These are phyloP conservation scores for Psidium guajava DNA, from an alignment of 345 rosid genomes.

Conservation along the genomic window DNA sequence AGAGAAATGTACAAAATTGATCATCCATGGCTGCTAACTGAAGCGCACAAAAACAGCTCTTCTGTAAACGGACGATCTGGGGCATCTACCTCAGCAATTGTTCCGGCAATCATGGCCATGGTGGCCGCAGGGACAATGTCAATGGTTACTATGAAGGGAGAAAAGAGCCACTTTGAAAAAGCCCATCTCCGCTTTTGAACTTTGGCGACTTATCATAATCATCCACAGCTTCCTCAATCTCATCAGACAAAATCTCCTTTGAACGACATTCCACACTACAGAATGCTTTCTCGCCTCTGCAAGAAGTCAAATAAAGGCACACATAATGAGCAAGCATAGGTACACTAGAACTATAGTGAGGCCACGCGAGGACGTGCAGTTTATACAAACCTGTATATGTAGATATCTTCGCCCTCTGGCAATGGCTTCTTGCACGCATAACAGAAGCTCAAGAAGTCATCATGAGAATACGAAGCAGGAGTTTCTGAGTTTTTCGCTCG, in stretches of 20 bases:
- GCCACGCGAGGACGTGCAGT: background rate
- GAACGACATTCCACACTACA: constrained; percentile 65
- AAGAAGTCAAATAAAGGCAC: background rate
- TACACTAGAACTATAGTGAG: background rate
- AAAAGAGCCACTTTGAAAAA: constrained; percentile 21
- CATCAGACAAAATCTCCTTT: constrained; percentile 53
- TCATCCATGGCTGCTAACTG: constrained; percentile 65
- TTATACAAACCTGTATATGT: constrained; percentile 60
- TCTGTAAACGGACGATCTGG: constrained; percentile 39
- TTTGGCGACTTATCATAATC: constrained; percentile 11
- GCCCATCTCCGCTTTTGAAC: constrained; percentile 12
- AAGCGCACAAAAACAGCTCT: constrained; percentile 60
- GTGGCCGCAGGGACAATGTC: constrained; percentile 1
- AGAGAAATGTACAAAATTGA: constrained; percentile 27
- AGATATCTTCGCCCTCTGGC: constrained; percentile 56
- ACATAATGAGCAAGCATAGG: background rate
- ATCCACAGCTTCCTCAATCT: constrained; percentile 22
- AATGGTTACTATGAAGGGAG: constrained; percentile 8
- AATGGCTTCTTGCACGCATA: constrained; percentile 57
- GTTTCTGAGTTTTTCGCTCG: background rate
- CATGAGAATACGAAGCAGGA: constrained; percentile 7
- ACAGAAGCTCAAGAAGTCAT: constrained; percentile 60
- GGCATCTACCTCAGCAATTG: constrained; percentile 7
- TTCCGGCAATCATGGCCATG: constrained; percentile 20
- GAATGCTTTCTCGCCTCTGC: constrained; percentile 83